These are phyloP conservation scores for Sporothrix humicola DNA, from an alignment of 2,329 filamentous ascomycete species.

Conservation along the genomic window DNA sequence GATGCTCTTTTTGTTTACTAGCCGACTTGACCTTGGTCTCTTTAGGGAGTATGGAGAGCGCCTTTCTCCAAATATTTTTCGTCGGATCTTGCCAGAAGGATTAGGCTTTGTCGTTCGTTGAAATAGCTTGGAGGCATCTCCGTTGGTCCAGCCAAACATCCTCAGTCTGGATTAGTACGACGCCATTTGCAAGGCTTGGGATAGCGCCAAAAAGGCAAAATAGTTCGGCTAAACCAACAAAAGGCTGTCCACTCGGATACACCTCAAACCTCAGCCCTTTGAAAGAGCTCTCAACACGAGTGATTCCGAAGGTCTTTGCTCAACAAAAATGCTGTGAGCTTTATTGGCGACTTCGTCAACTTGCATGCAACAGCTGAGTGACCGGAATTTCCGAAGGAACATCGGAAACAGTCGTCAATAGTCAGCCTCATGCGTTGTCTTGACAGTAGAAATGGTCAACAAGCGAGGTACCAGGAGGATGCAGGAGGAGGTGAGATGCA, in stretches of 20 bases:
- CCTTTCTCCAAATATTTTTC: background rate
- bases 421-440: background rate
- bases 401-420: too few species aligned
- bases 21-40: background rate
- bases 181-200: background rate
- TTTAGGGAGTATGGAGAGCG: too few species aligned
- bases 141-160: slow-evolving; percentile 20
- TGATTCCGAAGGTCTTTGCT: background rate
- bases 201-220: background rate
- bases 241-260: background rate
- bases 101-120: background rate
- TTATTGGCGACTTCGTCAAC: background rate
- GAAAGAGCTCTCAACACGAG: background rate
- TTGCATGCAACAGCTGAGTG: background rate
- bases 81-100: background rate
- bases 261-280: background rate
- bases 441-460: background rate
- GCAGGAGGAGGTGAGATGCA: background rate
- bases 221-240: slow-evolving; percentile 7
- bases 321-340: background rate
- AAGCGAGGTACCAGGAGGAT: background rate
- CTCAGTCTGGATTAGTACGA: background rate
- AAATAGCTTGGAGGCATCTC: background rate
- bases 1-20: background rate
- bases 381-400: background rate